Percentiles rank a stretch among this genome's conserved stretches.
phyloP scores from a whole-genome alignment of 1,284 basidiomycete species.

The Pseudozyma flocculosa region DNA sequence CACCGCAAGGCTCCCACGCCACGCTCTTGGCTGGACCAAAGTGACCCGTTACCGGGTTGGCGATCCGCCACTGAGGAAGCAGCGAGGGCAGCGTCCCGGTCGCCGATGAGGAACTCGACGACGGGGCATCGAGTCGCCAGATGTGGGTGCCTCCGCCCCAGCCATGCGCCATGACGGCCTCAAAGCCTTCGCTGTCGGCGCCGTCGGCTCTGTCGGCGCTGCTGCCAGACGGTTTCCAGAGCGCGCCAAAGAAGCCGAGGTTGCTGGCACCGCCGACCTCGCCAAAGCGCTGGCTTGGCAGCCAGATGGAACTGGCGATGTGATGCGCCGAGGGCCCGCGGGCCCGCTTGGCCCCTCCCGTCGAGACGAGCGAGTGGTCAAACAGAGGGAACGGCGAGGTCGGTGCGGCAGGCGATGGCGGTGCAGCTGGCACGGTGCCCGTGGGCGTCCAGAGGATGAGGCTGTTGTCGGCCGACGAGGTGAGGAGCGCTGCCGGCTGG shows the following conservation, averaged over 20 bases:
- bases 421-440: background rate
- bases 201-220: background rate
- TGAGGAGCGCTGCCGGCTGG: conserved; percentile 52
- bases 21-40: conserved; percentile 38
- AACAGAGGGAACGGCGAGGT: conserved; percentile 18
- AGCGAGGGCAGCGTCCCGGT: too few relatives aligned
- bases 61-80: conserved; percentile 15
- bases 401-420: background rate
- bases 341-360: conserved; percentile 16
- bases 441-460: conserved; percentile 54
- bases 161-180: conserved; percentile 45
- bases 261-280: conserved; percentile 53
- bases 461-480: conserved; percentile 52
- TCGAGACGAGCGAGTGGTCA: conserved; percentile 62
- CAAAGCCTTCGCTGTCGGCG: background rate
- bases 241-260: conserved; percentile 50
- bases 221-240: conserved; percentile 34
- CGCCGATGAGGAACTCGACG: too few relatives aligned
- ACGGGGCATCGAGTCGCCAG: conserved; percentile 16
- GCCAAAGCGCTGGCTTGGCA: conserved; percentile 51
- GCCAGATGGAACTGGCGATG: conserved; percentile 46
- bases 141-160: conserved; percentile 53
- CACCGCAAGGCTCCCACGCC: conserved; percentile 51
- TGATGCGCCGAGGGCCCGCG: conserved; percentile 46
- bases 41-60: conserved; percentile 42